Base-by-base conservation (phyloP, 2,329 filamentous ascomycete species). In the Sphaerulina musiva region DNA sequence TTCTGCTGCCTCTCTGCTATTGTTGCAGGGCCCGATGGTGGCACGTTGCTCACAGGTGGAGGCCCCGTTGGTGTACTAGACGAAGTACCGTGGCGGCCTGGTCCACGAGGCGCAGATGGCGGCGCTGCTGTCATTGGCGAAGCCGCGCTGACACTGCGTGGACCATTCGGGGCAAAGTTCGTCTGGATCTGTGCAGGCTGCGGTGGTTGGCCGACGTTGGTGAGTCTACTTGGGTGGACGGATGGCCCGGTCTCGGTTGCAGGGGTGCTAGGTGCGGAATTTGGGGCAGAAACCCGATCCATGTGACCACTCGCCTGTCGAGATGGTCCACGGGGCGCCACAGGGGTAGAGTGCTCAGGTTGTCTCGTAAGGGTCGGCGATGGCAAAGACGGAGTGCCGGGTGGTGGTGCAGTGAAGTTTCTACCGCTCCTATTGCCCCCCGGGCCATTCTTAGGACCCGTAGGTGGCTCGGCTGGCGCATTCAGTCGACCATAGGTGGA, bases 401-500 rank as follows among this genome's bases (percentile, higher is more conserved):
- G 61, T 44, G 66, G 65, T 12, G 70, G 61, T 9, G 68, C 66
- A 17, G 72, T 67, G 46, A 69, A 68, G 56, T 70, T 73, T 39
- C 75, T 71, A n/a, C 69, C 69, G 55, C 66, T 66, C 42, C 73
- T 38, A 10, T n/a, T 66, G 9, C 66, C 66, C 51, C 65, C 57
- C n/a, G 64, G 59, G 51, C 68, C 71, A 55, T 70, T 73, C 54
- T 77, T 73, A 48, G 80, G 81, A 1, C 80, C 81, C 39, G 78
- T 79, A 23, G 81, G 80, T 47, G 72, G 75, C 17, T 82, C 76
- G 17, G 68, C 61, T n/a, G 71, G 70, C 29, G 68, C 68, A 56
- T 78, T 79, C 14, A 78, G 65, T 38, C 77, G 69, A 31, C 76
- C 76, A 61, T 76, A 78, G 46, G 72, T 74, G 9, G 75, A 72